Evolutionary conservation across 2,329 filamentous ascomycete species (phyloP).

Genomic region (Monosporascus ibericus): DNA sequence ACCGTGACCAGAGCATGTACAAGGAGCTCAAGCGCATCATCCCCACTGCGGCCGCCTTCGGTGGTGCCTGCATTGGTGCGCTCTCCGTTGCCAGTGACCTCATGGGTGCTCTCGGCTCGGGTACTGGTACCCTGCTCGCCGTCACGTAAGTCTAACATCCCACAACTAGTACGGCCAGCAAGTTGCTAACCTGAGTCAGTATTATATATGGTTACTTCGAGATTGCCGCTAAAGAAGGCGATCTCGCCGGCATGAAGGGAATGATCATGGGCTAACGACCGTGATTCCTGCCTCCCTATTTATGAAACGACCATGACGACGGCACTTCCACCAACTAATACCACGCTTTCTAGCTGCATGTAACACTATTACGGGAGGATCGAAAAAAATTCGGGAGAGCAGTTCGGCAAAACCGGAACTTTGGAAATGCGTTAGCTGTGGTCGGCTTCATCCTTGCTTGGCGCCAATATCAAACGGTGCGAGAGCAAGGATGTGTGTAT

Average conservation of each 20-base stretch:
- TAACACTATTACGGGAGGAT: neutral
- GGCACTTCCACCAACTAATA: neutral
- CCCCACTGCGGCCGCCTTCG: conserved; percentile 94
- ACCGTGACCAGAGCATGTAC: conserved; percentile 99
- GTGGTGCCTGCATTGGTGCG: conserved; percentile 97
- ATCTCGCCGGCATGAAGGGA: conserved; percentile 75
- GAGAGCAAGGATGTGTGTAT: neutral
- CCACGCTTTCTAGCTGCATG: neutral
- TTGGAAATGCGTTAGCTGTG: neutral
- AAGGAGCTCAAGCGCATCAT: conserved; percentile 99
- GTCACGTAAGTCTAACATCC: conserved; percentile 74
- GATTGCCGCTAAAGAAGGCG: conserved; percentile 97
- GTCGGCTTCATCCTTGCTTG: neutral
- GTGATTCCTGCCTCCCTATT: neutral
- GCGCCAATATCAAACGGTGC: neutral
- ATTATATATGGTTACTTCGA: conserved; percentile 99
- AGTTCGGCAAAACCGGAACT: neutral
- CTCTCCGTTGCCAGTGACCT: conserved; percentile 94
- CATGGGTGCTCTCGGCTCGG: conserved; percentile 89
- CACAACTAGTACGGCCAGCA: neutral
- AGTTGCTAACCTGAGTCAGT: conserved; percentile 43
- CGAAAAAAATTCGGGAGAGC: neutral
- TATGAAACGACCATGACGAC: neutral
- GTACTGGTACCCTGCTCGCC: conserved; percentile 95
- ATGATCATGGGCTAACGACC: conserved; percentile 62